Evolutionary conservation across 2,329 filamentous ascomycete species (phyloP).

Genomic region (Pseudophaeomoniella oleicola): DNA sequence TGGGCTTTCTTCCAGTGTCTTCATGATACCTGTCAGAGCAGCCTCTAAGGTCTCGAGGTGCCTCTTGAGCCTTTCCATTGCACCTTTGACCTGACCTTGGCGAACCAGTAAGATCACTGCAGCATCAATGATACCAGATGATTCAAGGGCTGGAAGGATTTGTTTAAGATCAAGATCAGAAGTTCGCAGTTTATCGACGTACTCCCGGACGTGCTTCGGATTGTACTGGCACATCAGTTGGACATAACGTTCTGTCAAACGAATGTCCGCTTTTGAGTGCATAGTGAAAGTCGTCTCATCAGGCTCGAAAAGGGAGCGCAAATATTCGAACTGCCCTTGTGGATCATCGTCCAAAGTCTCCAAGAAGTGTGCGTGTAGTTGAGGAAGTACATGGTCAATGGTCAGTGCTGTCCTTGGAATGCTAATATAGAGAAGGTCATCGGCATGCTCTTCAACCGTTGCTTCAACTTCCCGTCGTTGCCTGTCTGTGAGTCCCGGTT

Average conservation of each 20-base stretch:
- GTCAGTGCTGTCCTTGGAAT: conserved; percentile 50
- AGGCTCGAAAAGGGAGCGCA: conserved; percentile 62
- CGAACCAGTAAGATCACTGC: conserved; percentile 81
- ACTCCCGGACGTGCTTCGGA: conserved; percentile 68
- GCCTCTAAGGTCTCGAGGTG: conserved; percentile 70
- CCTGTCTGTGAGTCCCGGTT: conserved; percentile 48
- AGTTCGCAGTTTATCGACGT: conserved; percentile 60
- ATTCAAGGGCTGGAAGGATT: conserved; percentile 76
- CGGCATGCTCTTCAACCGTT: conserved; percentile 51
- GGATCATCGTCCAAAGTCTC: conserved; percentile 45
- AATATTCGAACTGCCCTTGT: conserved; percentile 59
- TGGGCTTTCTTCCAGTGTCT: conserved; percentile 41
- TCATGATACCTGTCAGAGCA: conserved; percentile 55
- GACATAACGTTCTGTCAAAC: conserved; percentile 71
- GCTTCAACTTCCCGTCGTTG: conserved; percentile 58
- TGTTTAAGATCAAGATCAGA: conserved; percentile 66
- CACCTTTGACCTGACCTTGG: conserved; percentile 68
- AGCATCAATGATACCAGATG: conserved; percentile 79
- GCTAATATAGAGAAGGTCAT: conserved; percentile 53
- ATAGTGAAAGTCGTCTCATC: conserved; percentile 18
- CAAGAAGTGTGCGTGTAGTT: conserved; percentile 53
- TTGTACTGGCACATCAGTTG: conserved; percentile 83
- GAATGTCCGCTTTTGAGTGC: conserved; percentile 15
- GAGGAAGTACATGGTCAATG: conserved; percentile 45
- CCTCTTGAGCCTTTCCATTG: conserved; percentile 70